Base-by-base conservation (phyloP, 805 yeast species). In the Wickerhamiella alocasiicola region DNA sequence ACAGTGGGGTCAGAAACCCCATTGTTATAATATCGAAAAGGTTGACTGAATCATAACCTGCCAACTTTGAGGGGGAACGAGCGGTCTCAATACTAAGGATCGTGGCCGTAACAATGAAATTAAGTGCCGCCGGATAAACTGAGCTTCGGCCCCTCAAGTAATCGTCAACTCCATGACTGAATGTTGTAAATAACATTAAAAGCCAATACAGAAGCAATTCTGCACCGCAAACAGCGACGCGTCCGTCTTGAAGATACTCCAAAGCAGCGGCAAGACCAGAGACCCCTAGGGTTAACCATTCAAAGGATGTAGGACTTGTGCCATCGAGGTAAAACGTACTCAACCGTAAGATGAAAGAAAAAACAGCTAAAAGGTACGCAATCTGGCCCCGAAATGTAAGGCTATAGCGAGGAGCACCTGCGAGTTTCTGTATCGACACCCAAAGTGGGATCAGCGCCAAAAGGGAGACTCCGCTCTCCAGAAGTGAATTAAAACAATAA, bases 201-300 rank as follows among this genome's bases (percentile, higher is more conserved):
- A 39, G 26, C 55, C 55, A 52, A 44, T 50, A 52, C 9, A 50
- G 34, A 7, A 51, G 46, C 9, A 50, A 20, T 25, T 50, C 54
- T 9, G 49, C 31, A n/a, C 44, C 29, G 39, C 47, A 43, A 1
- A 52, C 54, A 9, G 30, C 27, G 1, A 51, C 53, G 9, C 54
- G 47, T 27, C 56, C 56, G 31, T 52, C 56, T 40, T 52, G 52
- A 12, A 47, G 44, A 30, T 20, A 25, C 15, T 47, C 47, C 11
- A 48, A 36, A 13, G 34, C n/a, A 0, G 50, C 49, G 0, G 35
- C 48, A 6, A 44, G 13, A 4, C 33, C 42, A 1, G 46, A 46
- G 9, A 23, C 44, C 2, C 18, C 43, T 3, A 41, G 20, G 9
- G 44, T 33, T 4, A 44, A 16, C 36, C 39, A 36, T 20, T 49